Evolutionary conservation across 2,329 filamentous ascomycete species (phyloP).

Genomic region (Knoxdaviesia proteae): DNA sequence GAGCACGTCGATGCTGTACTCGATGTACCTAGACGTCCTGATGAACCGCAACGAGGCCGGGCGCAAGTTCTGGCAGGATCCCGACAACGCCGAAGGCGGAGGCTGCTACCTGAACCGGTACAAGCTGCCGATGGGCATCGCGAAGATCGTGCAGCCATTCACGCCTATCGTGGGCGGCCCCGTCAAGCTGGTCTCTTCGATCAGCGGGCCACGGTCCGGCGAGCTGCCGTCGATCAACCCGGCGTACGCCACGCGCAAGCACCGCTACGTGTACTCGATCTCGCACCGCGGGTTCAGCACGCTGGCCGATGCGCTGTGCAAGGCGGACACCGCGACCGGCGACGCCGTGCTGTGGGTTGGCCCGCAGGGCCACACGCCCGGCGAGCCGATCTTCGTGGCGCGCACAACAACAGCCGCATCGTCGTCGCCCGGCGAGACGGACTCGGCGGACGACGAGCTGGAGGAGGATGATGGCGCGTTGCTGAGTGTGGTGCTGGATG

Average conservation of each 20-base stretch:
- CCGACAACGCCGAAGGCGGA: too few species aligned
- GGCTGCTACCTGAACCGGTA: conserved; percentile 19
- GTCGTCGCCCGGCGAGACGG: conserved; percentile 11
- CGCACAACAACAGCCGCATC: too few species aligned
- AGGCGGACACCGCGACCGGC: conserved; percentile 38
- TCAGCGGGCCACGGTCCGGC: conserved; percentile 30
- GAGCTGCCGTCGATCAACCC: conserved; percentile 51
- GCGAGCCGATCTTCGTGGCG: conserved; percentile 47
- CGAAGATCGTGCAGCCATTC: background rate
- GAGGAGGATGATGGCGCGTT: conserved; percentile 44
- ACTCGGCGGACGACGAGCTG: conserved; percentile 13
- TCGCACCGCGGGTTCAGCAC: conserved; percentile 35
- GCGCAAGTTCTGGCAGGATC: conserved; percentile 19
- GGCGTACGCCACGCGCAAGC: conserved; percentile 22
- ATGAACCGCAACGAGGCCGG: conserved; percentile 28
- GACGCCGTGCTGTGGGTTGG: conserved; percentile 34
- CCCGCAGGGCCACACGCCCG: conserved; percentile 38
- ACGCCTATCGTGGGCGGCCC: too few species aligned
- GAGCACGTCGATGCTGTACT: conserved; percentile 41
- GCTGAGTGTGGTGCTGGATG: conserved; percentile 43
- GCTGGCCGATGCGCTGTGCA: conserved; percentile 40
- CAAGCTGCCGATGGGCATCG: conserved; percentile 16
- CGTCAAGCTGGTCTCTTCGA: conserved; percentile 17
- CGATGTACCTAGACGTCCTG: conserved; percentile 50
- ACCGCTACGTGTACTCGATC: conserved; percentile 41